These are phyloP conservation scores for Elongisporangium undulatum DNA, from an alignment of 352 stramenopile species.

Conservation along the genomic window DNA sequence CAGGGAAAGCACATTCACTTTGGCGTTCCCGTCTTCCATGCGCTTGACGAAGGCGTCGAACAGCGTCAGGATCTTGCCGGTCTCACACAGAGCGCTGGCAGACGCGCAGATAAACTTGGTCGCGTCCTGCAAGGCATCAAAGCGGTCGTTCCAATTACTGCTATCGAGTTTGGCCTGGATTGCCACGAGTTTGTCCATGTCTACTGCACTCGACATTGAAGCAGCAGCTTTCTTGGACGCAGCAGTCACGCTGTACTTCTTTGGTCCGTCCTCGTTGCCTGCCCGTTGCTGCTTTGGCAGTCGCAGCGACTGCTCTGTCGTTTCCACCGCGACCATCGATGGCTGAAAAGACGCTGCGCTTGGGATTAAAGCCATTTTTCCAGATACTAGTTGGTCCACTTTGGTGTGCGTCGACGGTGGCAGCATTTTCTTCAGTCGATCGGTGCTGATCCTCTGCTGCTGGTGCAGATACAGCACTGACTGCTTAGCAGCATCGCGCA, in stretches of 20 bases:
- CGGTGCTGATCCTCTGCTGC: conserved; percentile 29
- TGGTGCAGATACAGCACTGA: conserved; percentile 43
- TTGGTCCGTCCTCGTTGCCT: background rate
- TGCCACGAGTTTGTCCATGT: conserved; percentile 28
- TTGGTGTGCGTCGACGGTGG: conserved; percentile 30
- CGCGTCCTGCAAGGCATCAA: conserved; percentile 44
- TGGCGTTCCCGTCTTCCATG: conserved; percentile 73
- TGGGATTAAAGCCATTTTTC: conserved; percentile 18
- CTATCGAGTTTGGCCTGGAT: conserved; percentile 53
- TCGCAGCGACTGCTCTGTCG: background rate
- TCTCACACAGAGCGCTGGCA: conserved; percentile 20
- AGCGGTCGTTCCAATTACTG: conserved; percentile 78
- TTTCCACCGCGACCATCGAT: background rate
- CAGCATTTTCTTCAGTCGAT: conserved; percentile 55
- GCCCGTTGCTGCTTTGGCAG: background rate
- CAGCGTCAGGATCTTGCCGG: conserved; percentile 43
- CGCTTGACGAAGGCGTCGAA: conserved; percentile 69
- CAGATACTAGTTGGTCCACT: conserved; percentile 40
- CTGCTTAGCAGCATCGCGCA: conserved; percentile 64
- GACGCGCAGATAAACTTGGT: conserved; percentile 26
- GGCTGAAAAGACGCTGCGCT: conserved; percentile 3
- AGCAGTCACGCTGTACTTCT: background rate
- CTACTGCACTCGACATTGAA: conserved; percentile 10
- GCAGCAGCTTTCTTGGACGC: background rate
- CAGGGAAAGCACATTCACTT: conserved; percentile 58